Base-by-base conservation (phyloP, 2,329 filamentous ascomycete species). In the Akanthomyces uredinophilus region DNA sequence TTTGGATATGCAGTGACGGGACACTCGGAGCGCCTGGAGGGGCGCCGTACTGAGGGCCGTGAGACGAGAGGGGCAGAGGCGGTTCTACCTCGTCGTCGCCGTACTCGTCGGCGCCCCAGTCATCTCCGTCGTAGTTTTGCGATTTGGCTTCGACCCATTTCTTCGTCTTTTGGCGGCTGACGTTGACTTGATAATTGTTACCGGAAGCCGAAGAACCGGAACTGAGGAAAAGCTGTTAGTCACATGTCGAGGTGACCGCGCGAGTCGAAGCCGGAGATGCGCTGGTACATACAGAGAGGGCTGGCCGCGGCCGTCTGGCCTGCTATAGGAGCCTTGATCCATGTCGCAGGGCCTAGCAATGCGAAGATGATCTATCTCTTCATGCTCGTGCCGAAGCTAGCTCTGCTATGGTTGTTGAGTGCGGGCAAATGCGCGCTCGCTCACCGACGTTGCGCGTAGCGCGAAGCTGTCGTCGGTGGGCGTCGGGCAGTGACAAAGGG, bases 111-210 rank as follows among this genome's bases (percentile, higher is more conserved):
- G 81, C 89, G 41, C 92, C 94, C 93, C 94, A 97, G 71, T 96
- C 94, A 69, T 96, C 92, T 65, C 93, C 94, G 70, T 94, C 93
- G 71, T 98, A 98, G 71, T 86, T 90, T 68, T 90, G 87, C 63
- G 86, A 82, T 74, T 93, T 94, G 41, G 94, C 94, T 70, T 96
- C 89, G 43, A 94, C 89, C 94, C 94, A 98, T 83, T 96, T 96
- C 76, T 88, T 90, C 61, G 93, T 97, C 78, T 96, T 96, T 61
- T 87, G 84, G 65, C 94, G 87, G 76, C 91, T 94, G 54, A 97
- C 87, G 73, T 96, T 96, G 57, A 92, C 86, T 73, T 90, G 89
- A 77, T 93, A 96, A 29, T 75, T 70, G 63, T 68, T 72, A 60
- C 67, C 70, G 22, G 24, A 39, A 22, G 52, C 52, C 24, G 24